Evolutionary conservation across 306 rosid species (phyloP).

Genomic region (Cucumis hystrix): DNA sequence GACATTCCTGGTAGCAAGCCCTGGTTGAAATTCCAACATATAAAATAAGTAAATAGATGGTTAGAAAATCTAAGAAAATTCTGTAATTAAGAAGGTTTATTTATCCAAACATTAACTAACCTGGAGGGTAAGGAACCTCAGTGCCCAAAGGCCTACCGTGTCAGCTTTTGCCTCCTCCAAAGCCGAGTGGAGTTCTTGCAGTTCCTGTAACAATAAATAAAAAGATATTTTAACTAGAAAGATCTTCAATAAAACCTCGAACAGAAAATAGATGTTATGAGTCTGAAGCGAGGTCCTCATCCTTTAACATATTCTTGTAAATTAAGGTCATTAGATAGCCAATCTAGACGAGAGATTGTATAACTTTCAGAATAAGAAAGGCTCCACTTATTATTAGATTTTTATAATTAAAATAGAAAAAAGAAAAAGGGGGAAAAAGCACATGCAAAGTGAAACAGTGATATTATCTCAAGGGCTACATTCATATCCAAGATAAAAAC

Average conservation of each 20-base stretch:
- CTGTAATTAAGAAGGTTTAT: neutral
- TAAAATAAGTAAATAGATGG: neutral
- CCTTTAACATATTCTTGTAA: neutral
- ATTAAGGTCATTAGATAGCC: neutral
- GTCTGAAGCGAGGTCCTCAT: neutral
- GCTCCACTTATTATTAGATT: neutral
- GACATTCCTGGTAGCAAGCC: conserved; percentile 58
- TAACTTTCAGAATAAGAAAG: neutral
- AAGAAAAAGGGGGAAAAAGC: no score
- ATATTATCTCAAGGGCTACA: neutral
- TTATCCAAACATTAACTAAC: conserved; percentile 19
- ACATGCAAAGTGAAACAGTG: neutral
- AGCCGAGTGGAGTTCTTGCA: conserved; percentile 88
- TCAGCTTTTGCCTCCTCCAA: conserved; percentile 98
- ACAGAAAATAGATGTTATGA: neutral
- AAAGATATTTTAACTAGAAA: neutral
- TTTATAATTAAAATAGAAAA: neutral
- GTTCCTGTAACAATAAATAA: conserved; percentile 35
- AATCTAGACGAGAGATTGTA: neutral
- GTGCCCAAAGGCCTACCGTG: conserved; percentile 93
- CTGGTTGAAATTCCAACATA: conserved; percentile 24
- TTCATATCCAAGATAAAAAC: neutral
- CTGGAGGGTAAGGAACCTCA: conserved; percentile 59
- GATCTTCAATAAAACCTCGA: neutral
- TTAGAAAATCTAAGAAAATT: neutral